These are phyloP conservation scores for Alternaria triticina DNA, from an alignment of 2,329 filamentous ascomycete species.

Conservation along the genomic window DNA sequence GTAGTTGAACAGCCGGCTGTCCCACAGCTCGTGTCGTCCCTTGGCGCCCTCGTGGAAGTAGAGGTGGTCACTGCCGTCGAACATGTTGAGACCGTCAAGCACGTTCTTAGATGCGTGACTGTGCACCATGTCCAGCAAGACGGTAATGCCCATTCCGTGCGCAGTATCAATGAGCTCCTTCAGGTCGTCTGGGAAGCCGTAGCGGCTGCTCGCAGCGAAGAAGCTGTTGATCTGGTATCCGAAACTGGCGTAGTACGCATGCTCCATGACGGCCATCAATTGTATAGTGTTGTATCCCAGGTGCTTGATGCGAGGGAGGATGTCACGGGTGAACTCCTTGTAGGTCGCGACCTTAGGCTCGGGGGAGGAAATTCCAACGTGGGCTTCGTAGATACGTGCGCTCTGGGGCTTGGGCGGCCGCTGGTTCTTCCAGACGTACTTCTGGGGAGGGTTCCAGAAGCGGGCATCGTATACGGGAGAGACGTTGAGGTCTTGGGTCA, in stretches of 20 bases:
- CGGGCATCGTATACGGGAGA: slow-evolving; percentile 93
- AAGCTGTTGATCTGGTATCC: slow-evolving; percentile 99
- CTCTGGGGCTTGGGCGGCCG: slow-evolving; percentile 84
- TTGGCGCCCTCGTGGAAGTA: slow-evolving; percentile 92
- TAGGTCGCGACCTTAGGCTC: slow-evolving; percentile 90
- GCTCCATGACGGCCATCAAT: slow-evolving; percentile 99
- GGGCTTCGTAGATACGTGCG: slow-evolving; percentile 96
- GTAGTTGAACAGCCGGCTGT: slow-evolving; percentile 97
- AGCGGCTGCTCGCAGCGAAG: slow-evolving; percentile 95
- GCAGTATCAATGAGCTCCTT: slow-evolving; percentile 97
- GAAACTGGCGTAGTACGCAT: slow-evolving; percentile 99
- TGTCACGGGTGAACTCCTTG: slow-evolving; percentile 94
- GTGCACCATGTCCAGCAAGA: slow-evolving; percentile 94
- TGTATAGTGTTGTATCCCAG: slow-evolving; percentile 98
- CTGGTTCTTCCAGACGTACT: slow-evolving; percentile 83
- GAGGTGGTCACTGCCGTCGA: slow-evolving; percentile 91
- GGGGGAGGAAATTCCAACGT: slow-evolving; percentile 94
- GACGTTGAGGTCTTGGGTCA: slow-evolving; percentile 88
- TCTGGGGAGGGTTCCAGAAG: slow-evolving; percentile 94
- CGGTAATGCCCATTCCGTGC: slow-evolving; percentile 86
- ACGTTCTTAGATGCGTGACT: slow-evolving; percentile 99
- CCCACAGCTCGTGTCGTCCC: slow-evolving; percentile 92
- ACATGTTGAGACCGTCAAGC: slow-evolving; percentile 91
- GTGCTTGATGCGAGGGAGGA: slow-evolving; percentile 87
- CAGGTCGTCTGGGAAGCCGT: slow-evolving; percentile 89